These are phyloP conservation scores for Talaromyces sp. DNA, from an alignment of 2,329 filamentous ascomycete species.

Conservation along the genomic window DNA sequence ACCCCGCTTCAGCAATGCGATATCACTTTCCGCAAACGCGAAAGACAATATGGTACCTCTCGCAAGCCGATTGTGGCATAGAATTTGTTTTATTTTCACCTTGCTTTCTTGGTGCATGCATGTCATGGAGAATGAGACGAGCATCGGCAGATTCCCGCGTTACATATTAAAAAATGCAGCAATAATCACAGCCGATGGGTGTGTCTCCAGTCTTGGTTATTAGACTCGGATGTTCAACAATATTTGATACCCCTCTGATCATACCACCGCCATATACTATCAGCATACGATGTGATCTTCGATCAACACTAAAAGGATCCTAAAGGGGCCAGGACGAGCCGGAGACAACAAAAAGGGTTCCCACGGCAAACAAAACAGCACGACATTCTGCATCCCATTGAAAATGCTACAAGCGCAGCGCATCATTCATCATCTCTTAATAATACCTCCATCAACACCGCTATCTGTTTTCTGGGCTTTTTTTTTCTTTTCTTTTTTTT, in stretches of 20 bases:
- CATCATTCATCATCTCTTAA: not conserved
- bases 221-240: constrained; percentile 5
- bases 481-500: too few relatives aligned
- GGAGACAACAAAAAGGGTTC: not conserved
- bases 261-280: not conserved
- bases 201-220: not conserved
- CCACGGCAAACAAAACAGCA: not conserved
- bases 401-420: not conserved
- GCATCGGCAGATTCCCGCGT: constrained; percentile 3
- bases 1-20: not conserved
- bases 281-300: not conserved
- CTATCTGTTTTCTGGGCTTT: not conserved
- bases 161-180: not conserved
- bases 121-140: not conserved
- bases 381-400: not conserved
- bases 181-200: not conserved
- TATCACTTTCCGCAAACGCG: not conserved
- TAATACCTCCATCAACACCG: not conserved
- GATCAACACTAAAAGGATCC: not conserved
- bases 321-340: not conserved
- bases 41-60: not conserved
- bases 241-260: constrained; percentile 7
- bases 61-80: constrained; percentile 4
- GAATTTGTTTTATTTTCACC: constrained; percentile 6
- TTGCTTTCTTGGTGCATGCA: constrained; percentile 3